Base-by-base conservation (phyloP, 495 filamentous ascomycete genomes). In the Cladorrhinum samala region DNA sequence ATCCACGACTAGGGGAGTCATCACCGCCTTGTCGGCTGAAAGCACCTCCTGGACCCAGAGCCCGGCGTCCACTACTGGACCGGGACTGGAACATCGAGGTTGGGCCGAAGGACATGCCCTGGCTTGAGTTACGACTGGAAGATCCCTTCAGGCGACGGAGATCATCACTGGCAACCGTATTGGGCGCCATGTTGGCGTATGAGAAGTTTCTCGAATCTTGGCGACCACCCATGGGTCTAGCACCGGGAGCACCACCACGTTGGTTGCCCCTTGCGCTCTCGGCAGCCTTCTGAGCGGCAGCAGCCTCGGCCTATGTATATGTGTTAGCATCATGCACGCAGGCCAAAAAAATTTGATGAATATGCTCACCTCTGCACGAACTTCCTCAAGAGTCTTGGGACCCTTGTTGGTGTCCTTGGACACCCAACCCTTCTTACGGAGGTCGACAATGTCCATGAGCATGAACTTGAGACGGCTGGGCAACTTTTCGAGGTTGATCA, bases 321-420 rank as follows among this genome's bases (percentile, higher is more conserved):
- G 11, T 49, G 57, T 56, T 54, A 60, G 61, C 59, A 52, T 58
- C 46, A 52, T 54, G 16, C 20, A 19, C 20, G 9, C 36, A 16
- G 9, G 19, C 7, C n/a, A 38, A 17, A 1, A 20, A 4, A 33
- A 52, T n/a, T 19, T 23, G 16, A n/a, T 16, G 27, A 47, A 20
- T 23, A 49, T 23, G 71, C 78, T 59, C 75, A 87, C 86, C 74
- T 95, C 90, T 59, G 84, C 84, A 59, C 87, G 85, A 56, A 99
- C 87, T 74, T 96, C 86, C 11, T 87, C 83, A 45, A 99, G 86
- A 9, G 93, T 99, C 80, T 96, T 96, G 46, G 93, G 93, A 33
- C 93, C 93, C 74, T 97, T 97, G 66, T 84, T 78, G 36, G 82
- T 77, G 61, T 93, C 89, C 78, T 96, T 97, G 45, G 87, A 87